Evolutionary conservation across 139 green algal species (phyloP).

Genomic region (Coelastrella sp.): DNA sequence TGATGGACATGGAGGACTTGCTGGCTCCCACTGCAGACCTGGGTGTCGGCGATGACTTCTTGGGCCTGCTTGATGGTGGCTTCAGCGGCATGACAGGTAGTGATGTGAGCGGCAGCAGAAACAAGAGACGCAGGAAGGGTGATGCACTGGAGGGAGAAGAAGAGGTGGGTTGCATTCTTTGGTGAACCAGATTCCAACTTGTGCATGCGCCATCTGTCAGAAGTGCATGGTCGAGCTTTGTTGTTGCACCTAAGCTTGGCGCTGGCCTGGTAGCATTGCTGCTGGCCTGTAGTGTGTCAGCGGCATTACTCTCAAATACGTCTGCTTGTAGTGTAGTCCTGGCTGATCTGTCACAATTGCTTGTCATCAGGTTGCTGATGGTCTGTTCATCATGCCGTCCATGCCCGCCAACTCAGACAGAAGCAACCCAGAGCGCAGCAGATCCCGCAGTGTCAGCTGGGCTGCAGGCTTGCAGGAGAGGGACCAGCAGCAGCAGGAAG

Average conservation of each 20-base stretch:
- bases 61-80: constrained; percentile 16
- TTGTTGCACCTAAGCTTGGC: too few relatives aligned
- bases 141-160: background rate
- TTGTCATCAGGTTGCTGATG: constrained; percentile 52
- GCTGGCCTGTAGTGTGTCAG: too few relatives aligned
- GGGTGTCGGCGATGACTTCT: background rate
- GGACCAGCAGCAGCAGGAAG: background rate
- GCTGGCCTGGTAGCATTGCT: too few relatives aligned
- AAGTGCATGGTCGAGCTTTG: too few relatives aligned
- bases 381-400: constrained; percentile 68
- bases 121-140: background rate
- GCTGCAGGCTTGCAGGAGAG: background rate
- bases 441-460: background rate
- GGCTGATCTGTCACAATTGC: too few relatives aligned
- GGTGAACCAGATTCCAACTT: too few relatives aligned
- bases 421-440: background rate
- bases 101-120: background rate
- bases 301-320: too few relatives aligned
- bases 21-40: background rate
- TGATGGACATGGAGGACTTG: constrained; percentile 54
- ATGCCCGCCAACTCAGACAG: constrained; percentile 37
- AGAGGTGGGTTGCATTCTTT: background rate
- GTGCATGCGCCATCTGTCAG: too few relatives aligned
- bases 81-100: background rate
- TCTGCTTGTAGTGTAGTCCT: too few relatives aligned